Percentiles rank a stretch among this genome's conserved stretches.
phyloP scores from a whole-genome alignment of 2,329 filamentous ascomycete species.

The Rhinocladiella similis region DNA sequence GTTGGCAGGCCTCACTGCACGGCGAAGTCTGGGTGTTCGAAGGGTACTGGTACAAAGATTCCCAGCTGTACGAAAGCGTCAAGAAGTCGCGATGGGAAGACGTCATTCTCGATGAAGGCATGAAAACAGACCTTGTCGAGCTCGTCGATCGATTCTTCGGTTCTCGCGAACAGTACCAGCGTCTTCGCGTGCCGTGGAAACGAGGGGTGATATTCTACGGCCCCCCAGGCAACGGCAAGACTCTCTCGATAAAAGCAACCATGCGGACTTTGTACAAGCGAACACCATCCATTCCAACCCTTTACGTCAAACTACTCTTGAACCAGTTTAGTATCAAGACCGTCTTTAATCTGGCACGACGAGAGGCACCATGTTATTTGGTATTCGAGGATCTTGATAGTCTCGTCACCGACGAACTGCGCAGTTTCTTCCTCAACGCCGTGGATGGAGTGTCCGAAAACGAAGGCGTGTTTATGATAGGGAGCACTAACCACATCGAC shows the following conservation, averaged over 20 bases:
- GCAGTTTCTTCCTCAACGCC: conserved; percentile 45
- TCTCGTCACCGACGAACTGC: conserved; percentile 37
- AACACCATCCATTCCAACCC: conserved; percentile 35
- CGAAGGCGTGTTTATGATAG: conserved; percentile 45
- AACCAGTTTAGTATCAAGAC: conserved; percentile 28
- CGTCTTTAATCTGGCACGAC: conserved; percentile 39
- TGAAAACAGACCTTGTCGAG: conserved; percentile 44
- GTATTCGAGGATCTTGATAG: conserved; percentile 45
- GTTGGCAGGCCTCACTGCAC: conserved; percentile 30
- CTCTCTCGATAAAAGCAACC: conserved; percentile 46
- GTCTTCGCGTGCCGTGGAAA: conserved; percentile 49
- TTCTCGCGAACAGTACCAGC: conserved; percentile 40
- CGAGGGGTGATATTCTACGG: conserved; percentile 48
- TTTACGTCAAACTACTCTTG: conserved; percentile 40
- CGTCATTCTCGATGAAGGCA: conserved; percentile 47
- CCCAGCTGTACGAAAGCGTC: conserved; percentile 41
- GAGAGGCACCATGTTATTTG: conserved; percentile 41
- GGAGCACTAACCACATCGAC: conserved; percentile 38
- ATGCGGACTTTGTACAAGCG: conserved; percentile 45
- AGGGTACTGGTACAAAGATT: conserved; percentile 42
- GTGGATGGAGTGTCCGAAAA: conserved; percentile 44
- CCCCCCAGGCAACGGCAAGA: conserved; percentile 45
- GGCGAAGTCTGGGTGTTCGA: conserved; percentile 46
- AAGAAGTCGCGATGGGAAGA: conserved; percentile 46
- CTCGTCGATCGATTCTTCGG: conserved; percentile 45